Percentiles rank a stretch among this genome's conserved stretches.
These are phyloP conservation scores for Wickerhamomyces silvicola DNA, from an alignment of 805 yeast species.

Conservation along the genomic window DNA sequence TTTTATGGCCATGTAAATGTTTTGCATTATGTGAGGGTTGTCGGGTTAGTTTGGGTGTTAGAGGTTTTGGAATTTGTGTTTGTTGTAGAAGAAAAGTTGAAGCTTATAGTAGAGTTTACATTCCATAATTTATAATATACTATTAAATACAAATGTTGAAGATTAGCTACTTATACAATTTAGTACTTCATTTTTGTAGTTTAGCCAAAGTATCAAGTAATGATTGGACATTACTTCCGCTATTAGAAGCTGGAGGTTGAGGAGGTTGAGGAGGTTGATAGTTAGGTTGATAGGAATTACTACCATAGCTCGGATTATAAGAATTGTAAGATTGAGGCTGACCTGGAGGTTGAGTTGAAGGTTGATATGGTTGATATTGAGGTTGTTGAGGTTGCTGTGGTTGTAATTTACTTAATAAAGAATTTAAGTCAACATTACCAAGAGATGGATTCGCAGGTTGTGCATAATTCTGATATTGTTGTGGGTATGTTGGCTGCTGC, in stretches of 20 bases:
- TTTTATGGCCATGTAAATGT: conserved; percentile 92
- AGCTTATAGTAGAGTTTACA: conserved; percentile 35
- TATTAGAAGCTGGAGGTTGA: conserved; percentile 7
- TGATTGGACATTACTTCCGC: conserved; percentile 24
- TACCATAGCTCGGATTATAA: conserved; percentile 1
- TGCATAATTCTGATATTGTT: conserved; percentile 3
- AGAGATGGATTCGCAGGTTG: background rate
- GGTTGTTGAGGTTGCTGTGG: conserved; percentile 2
- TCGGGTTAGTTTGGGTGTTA: conserved; percentile 61
- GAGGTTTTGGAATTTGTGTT: conserved; percentile 74
- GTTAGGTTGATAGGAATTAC: conserved; percentile 3
- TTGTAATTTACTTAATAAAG: conserved; percentile 8
- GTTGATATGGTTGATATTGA: conserved; percentile 3
- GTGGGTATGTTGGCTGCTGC: conserved; percentile 7
- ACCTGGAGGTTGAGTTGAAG: background rate
- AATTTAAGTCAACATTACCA: conserved; percentile 4
- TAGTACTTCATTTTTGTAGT: conserved; percentile 19
- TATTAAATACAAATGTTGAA: no score
- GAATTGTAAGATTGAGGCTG: conserved; percentile 1
- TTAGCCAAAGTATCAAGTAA: conserved; percentile 32
- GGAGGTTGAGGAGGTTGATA: conserved; percentile 11
- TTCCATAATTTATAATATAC: no score
- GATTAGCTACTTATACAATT: no score
- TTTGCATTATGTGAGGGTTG: conserved; percentile 85
- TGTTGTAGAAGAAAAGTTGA: conserved; percentile 76